These are phyloP conservation scores for Notholithocarpus densiflorus DNA, from an alignment of 306 rosid genomes.

Conservation along the genomic window DNA sequence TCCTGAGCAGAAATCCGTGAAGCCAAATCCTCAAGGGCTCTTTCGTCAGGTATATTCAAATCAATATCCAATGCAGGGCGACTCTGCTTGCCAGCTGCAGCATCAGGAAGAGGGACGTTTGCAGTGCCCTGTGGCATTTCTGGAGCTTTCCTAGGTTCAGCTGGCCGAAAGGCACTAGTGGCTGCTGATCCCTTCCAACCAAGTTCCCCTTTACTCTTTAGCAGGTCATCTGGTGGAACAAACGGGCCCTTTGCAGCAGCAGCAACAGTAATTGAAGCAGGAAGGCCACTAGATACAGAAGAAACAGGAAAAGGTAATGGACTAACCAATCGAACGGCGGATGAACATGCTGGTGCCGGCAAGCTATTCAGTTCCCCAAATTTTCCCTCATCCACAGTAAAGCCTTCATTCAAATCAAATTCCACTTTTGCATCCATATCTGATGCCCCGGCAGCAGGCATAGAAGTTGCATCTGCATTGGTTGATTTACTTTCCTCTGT, in stretches of 20 bases:
- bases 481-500: slow-evolving; percentile 28
- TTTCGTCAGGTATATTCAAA: slow-evolving; percentile 70
- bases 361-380: slow-evolving; percentile 54
- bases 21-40: slow-evolving; percentile 61
- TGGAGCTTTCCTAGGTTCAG: slow-evolving; percentile 75
- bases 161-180: slow-evolving; percentile 94
- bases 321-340: slow-evolving; percentile 50
- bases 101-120: slow-evolving; percentile 40
- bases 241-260: slow-evolving; percentile 90
- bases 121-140: slow-evolving; percentile 37
- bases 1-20: slow-evolving; percentile 33
- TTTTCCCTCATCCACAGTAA: slow-evolving; percentile 64
- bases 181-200: slow-evolving; percentile 99
- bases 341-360: slow-evolving; percentile 44
- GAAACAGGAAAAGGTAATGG: slow-evolving; percentile 64
- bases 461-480: slow-evolving; percentile 17
- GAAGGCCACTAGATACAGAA: slow-evolving; percentile 57
- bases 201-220: slow-evolving; percentile 66
- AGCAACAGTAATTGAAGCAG: slow-evolving; percentile 75
- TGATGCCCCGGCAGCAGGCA: slow-evolving; percentile 27
- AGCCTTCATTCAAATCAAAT: slow-evolving; percentile 93
- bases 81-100: slow-evolving; percentile 42
- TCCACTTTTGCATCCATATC: slow-evolving; percentile 57
- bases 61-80: slow-evolving; percentile 85
- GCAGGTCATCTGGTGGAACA: slow-evolving; percentile 65